Evolutionary conservation across 2,329 filamentous ascomycete genomes (phyloP).

Genomic region (Neofusicoccum umdonicola): DNA sequence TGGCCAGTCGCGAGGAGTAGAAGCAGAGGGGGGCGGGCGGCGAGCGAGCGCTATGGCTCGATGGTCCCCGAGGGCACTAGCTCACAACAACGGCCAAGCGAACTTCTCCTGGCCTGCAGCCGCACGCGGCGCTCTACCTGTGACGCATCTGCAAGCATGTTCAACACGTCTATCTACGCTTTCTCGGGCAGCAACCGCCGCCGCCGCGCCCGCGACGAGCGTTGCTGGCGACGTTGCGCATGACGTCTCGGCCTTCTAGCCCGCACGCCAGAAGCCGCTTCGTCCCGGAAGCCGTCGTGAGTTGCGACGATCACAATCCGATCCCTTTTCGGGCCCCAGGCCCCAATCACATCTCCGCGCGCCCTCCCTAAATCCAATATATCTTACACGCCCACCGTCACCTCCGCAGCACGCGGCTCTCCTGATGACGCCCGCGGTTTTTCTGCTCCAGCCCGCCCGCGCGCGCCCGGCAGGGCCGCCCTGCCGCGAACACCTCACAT

Average conservation of each 20-base stretch:
- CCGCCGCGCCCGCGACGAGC: neutral
- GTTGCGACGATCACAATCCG: constrained; percentile 11
- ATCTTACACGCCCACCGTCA: constrained; percentile 4
- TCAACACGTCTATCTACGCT: neutral
- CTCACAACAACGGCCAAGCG: constrained; percentile 7
- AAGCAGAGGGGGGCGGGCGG: constrained; percentile 13
- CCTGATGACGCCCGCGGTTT: neutral
- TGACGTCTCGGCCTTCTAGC: constrained; percentile 11
- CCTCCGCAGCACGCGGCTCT: constrained; percentile 1
- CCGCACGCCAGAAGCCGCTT: constrained; percentile 12
- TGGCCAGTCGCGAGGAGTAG: constrained; percentile 12
- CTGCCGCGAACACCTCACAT: neutral
- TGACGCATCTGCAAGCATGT: constrained; percentile 11
- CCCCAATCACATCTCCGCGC: neutral
- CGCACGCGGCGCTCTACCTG: neutral
- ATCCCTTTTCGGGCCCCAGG: constrained; percentile 1
- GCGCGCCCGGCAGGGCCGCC: neutral
- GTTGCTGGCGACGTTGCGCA: neutral
- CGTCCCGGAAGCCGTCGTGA: constrained; percentile 5
- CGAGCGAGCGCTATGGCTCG: constrained; percentile 5
- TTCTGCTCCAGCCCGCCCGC: neutral
- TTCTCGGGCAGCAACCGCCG: neutral
- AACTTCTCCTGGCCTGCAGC: constrained; percentile 9
- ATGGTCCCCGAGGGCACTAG: constrained; percentile 2
- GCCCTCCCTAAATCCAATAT: constrained; percentile 8